Conservation (phyloP, 805 yeast species). For the Barnettozyma salicaria region DNA sequence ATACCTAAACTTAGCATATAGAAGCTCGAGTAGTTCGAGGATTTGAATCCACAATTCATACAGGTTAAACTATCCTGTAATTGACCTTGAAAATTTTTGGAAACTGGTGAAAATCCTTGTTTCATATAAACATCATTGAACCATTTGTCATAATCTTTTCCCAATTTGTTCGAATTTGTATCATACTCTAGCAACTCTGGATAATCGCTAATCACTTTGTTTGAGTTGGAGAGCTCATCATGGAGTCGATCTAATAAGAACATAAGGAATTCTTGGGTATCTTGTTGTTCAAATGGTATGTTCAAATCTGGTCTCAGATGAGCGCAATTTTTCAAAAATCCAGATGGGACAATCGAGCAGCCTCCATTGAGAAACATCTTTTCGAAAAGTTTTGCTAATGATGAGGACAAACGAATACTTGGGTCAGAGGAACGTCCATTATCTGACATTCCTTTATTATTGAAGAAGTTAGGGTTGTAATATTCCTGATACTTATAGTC, state of each 20-base stretch:
- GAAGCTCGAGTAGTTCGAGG: constrained; percentile 56
- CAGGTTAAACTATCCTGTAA: constrained; percentile 59
- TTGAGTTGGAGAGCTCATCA: constrained; percentile 48
- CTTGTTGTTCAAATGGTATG: constrained; percentile 75
- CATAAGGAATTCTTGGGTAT: constrained; percentile 70
- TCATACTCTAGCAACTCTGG: constrained; percentile 34
- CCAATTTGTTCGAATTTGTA: constrained; percentile 13
- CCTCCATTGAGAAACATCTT: constrained; percentile 56
- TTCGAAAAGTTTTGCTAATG: constrained; percentile 47
- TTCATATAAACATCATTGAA: constrained; percentile 42
- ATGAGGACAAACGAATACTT: constrained; percentile 34
- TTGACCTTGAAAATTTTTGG: constrained; percentile 66
- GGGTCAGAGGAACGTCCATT: neutral
- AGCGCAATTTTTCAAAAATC: constrained; percentile 49
- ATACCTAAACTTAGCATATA: constrained; percentile 59
- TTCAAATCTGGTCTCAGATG: constrained; percentile 56
- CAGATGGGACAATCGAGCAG: constrained; percentile 56
- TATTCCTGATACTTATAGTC: constrained; percentile 40
- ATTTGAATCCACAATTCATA: constrained; percentile 55
- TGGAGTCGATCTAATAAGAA: constrained; percentile 63
- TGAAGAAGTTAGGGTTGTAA: constrained; percentile 29
- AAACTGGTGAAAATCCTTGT: constrained; percentile 65
- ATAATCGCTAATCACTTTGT: constrained; percentile 32
- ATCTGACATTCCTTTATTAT: constrained; percentile 15
- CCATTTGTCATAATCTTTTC: constrained; percentile 58